These are phyloP conservation scores for Eucalyptus shirleyi DNA, from an alignment of 345 rosid species.

Conservation along the genomic window DNA sequence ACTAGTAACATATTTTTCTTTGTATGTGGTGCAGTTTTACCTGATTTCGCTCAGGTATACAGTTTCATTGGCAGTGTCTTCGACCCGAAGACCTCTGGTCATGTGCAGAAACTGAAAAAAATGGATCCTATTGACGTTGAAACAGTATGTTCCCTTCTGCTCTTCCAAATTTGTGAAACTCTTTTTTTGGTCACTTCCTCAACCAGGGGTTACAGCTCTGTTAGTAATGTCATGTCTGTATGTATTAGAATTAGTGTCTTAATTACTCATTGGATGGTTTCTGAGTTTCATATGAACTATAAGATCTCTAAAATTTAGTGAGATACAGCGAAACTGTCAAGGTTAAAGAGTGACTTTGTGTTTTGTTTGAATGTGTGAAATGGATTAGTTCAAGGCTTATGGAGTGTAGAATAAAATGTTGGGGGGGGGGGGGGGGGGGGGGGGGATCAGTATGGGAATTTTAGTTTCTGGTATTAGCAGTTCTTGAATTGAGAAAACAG, in stretches of 20 bases:
- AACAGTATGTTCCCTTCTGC: slow-evolving; percentile 36
- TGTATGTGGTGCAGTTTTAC: slow-evolving; percentile 47
- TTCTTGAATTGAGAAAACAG: background rate
- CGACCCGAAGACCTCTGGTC: slow-evolving; percentile 58
- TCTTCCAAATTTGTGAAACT: background rate
- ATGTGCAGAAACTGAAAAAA: slow-evolving; percentile 71
- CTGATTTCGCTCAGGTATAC: slow-evolving; percentile 84
- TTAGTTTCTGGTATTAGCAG: background rate
- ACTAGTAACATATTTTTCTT: background rate
- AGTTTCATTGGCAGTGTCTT: slow-evolving; percentile 78
- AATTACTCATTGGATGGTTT: background rate
- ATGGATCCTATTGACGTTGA: slow-evolving; percentile 93
- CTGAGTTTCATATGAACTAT: background rate
- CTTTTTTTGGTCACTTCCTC: background rate
- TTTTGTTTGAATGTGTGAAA: background rate
- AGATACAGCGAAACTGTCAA: background rate
- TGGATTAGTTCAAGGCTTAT: background rate
- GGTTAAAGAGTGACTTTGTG: background rate
- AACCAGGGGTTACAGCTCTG: background rate
- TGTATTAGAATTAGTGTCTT: background rate
- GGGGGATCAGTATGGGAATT: background rate
- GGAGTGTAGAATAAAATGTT: background rate
- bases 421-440: too few species aligned
- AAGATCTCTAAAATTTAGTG: background rate
- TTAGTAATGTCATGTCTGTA: background rate